Conservation (phyloP, 2,329 filamentous ascomycete species). For the Pestalotiopsis sp. region DNA sequence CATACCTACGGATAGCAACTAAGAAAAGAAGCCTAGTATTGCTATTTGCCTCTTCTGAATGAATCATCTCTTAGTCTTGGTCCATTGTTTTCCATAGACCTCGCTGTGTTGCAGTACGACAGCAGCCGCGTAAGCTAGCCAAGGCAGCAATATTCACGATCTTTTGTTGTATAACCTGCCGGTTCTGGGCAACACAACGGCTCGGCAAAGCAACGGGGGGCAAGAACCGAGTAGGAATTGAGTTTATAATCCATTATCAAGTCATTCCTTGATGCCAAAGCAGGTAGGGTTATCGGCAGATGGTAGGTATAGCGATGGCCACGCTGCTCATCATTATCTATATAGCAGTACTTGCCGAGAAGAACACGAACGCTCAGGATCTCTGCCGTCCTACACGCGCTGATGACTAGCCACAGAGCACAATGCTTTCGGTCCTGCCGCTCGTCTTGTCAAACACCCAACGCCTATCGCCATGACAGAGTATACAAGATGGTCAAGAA, state of each 20-base stretch:
- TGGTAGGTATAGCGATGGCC: background rate
- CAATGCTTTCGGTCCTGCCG: background rate
- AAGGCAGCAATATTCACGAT: background rate
- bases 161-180: background rate
- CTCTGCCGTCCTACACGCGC: too few relatives aligned
- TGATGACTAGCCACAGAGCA: background rate
- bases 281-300: background rate
- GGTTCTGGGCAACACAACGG: too few relatives aligned
- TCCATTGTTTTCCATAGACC: background rate
- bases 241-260: background rate
- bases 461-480: constrained; percentile 3
- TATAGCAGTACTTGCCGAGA: background rate
- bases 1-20: too few relatives aligned
- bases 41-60: too few relatives aligned
- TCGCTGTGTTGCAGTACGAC: background rate
- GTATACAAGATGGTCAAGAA: background rate
- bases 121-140: constrained; percentile 12
- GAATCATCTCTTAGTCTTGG: background rate
- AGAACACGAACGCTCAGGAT: too few relatives aligned
- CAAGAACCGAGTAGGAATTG: background rate
- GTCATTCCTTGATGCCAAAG: background rate
- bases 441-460: background rate
- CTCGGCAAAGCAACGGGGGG: background rate
- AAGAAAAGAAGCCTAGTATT: too few relatives aligned
- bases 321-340: background rate